Percentiles rank a stretch among this genome's conserved stretches.
phyloP scores from a whole-genome alignment of 208 protist species.

The Crithidia thermophila region DNA sequence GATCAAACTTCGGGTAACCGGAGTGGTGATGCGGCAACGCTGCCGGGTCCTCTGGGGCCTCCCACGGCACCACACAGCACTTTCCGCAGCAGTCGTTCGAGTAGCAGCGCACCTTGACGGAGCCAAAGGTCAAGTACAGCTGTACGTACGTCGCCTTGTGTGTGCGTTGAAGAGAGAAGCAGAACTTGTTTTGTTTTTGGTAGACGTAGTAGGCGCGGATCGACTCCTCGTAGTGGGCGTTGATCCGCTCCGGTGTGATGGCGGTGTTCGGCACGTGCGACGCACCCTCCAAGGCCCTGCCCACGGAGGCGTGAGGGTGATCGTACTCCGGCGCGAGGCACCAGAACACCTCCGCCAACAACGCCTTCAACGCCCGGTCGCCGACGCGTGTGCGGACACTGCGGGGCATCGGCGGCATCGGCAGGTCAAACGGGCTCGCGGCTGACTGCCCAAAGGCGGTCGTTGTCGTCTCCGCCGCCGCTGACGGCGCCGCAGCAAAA shows the following conservation, averaged over 20 bases:
- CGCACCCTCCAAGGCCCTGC: not conserved
- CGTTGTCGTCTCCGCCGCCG: not conserved
- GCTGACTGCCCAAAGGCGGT: not conserved
- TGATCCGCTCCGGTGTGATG: constrained; percentile 56
- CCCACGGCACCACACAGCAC: constrained; percentile 76
- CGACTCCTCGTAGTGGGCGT: constrained; percentile 75
- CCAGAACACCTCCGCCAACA: constrained; percentile 76
- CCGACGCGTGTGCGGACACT: constrained; percentile 48
- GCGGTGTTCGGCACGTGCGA: not conserved
- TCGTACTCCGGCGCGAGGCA: constrained; percentile 65
- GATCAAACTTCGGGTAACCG: constrained; percentile 73
- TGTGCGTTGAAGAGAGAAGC: constrained; percentile 50
- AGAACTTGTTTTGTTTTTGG: constrained; percentile 84
- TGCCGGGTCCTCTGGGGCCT: constrained; percentile 14
- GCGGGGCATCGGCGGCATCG: constrained; percentile 47
- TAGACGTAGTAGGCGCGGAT: constrained; percentile 81
- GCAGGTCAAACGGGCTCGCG: constrained; percentile 38
- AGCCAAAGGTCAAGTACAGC: constrained; percentile 90
- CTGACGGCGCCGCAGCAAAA: not conserved
- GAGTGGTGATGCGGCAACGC: constrained; percentile 5
- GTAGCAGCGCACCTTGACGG: constrained; percentile 90
- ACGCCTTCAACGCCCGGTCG: constrained; percentile 42
- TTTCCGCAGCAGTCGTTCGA: constrained; percentile 82
- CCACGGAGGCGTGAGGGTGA: not conserved
- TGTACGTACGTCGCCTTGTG: constrained; percentile 81